Evolutionary conservation across 2,329 filamentous ascomycete genomes (phyloP).

Genomic region (Alternaria consortialis): DNA sequence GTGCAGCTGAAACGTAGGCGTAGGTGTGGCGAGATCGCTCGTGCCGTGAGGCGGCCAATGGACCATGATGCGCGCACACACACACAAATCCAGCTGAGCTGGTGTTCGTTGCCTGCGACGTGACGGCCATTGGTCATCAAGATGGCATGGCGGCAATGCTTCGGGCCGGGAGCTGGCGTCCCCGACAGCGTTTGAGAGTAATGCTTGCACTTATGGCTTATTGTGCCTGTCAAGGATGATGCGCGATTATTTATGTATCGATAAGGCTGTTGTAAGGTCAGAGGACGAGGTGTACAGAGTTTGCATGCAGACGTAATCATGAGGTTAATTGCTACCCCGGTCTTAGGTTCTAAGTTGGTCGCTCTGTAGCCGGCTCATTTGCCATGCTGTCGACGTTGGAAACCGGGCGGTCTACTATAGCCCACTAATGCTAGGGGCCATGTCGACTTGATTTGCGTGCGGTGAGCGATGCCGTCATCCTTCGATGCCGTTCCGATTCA

Average conservation of each 20-base stretch:
- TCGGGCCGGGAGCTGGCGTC: not conserved
- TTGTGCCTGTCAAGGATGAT: not conserved
- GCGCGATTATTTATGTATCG: not conserved
- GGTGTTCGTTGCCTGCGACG: conserved; percentile 2
- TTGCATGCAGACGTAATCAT: conserved; percentile 19
- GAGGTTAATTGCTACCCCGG: conserved; percentile 9
- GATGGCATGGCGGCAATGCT: not conserved
- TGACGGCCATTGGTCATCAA: not conserved
- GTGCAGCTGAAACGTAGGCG: conserved; percentile 22
- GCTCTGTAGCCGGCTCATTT: conserved; percentile 25
- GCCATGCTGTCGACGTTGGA: conserved; percentile 26
- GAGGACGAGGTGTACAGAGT: conserved; percentile 13
- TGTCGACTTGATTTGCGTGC: conserved; percentile 14
- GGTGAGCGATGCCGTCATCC: conserved; percentile 29
- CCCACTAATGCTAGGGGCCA: conserved; percentile 19
- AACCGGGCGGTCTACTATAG: conserved; percentile 39
- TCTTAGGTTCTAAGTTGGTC: conserved; percentile 14
- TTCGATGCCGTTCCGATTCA: conserved; percentile 19
- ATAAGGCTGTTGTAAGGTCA: not conserved
- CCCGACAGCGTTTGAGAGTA: conserved; percentile 1
- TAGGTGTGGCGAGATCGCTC: conserved; percentile 24
- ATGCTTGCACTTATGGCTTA: not conserved
- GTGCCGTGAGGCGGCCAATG: conserved; percentile 18
- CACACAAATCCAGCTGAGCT: conserved; percentile 6
- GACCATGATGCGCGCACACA: conserved; percentile 4